These are phyloP conservation scores for Macrophomina pseudophaseolina DNA, from an alignment of 2,329 filamentous ascomycete genomes.

Conservation along the genomic window DNA sequence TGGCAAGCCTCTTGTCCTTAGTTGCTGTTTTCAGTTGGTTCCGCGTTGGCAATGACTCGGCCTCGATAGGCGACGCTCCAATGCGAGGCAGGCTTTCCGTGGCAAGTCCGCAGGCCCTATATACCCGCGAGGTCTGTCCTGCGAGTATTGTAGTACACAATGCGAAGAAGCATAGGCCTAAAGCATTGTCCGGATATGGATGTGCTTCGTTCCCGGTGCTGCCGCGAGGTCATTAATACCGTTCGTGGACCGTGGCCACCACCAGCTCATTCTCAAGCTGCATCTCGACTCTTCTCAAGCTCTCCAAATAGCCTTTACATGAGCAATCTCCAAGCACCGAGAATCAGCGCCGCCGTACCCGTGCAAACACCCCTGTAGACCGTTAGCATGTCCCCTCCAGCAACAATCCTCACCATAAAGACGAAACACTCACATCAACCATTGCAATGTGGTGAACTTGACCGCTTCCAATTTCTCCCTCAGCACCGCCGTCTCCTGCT, in stretches of 20 bases:
- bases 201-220: neutral
- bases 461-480: slow-evolving; percentile 93
- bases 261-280: neutral
- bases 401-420: neutral
- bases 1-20: neutral
- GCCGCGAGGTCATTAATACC: neutral
- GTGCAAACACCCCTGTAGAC: slow-evolving; percentile 65
- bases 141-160: no score
- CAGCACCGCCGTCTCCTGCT: slow-evolving; percentile 92
- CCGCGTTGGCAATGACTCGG: neutral
- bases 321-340: slow-evolving; percentile 70
- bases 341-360: slow-evolving; percentile 68
- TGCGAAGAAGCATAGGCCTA: no score
- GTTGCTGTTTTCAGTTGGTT: slow-evolving; percentile 1
- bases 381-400: slow-evolving; percentile 33
- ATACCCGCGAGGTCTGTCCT: no score
- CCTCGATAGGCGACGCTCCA: neutral
- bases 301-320: slow-evolving; percentile 53
- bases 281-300: slow-evolving; percentile 4
- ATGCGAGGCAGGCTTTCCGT: neutral
- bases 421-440: slow-evolving; percentile 79
- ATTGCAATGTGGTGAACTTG: slow-evolving; percentile 97
- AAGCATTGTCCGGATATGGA: no score
- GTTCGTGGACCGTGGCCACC: neutral
- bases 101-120: neutral